Base-by-base conservation (phyloP, 768 basidiomycete species). In the Ramaria sp. region DNA sequence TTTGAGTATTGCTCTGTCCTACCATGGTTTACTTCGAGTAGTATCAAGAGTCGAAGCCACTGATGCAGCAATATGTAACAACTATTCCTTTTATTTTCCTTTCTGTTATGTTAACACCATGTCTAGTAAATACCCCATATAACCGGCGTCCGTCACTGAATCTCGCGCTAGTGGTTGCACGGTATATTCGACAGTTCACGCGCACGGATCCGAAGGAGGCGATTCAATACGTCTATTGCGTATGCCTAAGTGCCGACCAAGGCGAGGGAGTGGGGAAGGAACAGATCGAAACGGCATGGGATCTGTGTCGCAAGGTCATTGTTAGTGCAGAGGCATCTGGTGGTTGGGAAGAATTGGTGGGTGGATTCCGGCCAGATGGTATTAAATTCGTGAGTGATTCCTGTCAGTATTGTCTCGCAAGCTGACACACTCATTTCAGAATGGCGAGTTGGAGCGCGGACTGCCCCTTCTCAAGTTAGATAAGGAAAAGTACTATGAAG, bases 151-250 rank as follows among this genome's bases (percentile, higher is more conserved):
- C 88, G 1, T 81, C 85, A 0, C 71, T 94, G 44, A 87, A 86
- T 64, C 73, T 98, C 20, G 78, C 91, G 0, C 88, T 89, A 3
- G 67, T 97, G 20, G 79, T 93, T 56, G 93, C 92, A 81, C 86
- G 92, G 15, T 97, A 99, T 64, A 82, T 96, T 42, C 81, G 91
- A 34, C 87, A 85, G 57, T 96, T 98, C 64, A 88, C 87, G 25
- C 88, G 85, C 69, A 81, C 90, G 77, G 95, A 96, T 61, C 87
- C 94, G 0, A 85, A 87, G 62, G 89, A 94, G 62, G 95, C 94
- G 0, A 69, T 99, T 49, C 93, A 99, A 68, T 98, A 97, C 60
- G 86, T 94, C 22, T 93, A 92, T 63, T 87, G 87, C 56, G 77
- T 96, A 5, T 81, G 83, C 53, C 76, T 97, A 5, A 77, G 78